Evolutionary conservation across 1,284 basidiomycete species (phyloP).

Genomic region (Macrocybe sp.): DNA sequence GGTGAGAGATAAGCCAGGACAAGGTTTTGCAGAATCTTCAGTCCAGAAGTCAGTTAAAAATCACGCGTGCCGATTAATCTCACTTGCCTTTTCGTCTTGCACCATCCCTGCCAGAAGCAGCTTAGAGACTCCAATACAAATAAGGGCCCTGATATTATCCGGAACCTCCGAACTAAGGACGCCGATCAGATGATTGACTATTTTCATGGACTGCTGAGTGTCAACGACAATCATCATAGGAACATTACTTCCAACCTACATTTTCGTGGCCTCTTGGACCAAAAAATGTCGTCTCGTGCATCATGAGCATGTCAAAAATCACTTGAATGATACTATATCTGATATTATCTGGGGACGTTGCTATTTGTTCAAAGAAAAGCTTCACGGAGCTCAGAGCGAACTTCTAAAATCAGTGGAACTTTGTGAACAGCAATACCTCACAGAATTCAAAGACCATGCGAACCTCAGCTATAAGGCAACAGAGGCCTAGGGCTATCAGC

Average conservation of each 20-base stretch:
- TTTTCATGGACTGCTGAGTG: constrained; percentile 42
- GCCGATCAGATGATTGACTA: constrained; percentile 56
- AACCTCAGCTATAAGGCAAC: constrained; percentile 80
- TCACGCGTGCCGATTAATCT: not conserved
- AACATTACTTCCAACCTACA: constrained; percentile 7
- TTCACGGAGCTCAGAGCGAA: constrained; percentile 72
- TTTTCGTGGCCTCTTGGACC: constrained; percentile 27
- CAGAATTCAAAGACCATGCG: constrained; percentile 9
- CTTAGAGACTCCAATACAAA: constrained; percentile 80
- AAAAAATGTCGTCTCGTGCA: constrained; percentile 65
- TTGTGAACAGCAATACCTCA: not conserved
- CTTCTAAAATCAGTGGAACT: constrained; percentile 17
- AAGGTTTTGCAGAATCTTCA: constrained; percentile 65
- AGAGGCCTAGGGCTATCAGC: constrained; percentile 77
- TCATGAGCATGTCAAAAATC: constrained; percentile 83
- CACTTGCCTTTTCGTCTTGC: constrained; percentile 52
- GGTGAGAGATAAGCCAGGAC: constrained; percentile 79
- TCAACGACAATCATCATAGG: constrained; percentile 2
- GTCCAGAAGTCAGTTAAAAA: not conserved
- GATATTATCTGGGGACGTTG: constrained; percentile 57
- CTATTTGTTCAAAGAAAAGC: constrained; percentile 68
- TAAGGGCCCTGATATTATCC: constrained; percentile 63
- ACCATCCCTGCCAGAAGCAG: constrained; percentile 78
- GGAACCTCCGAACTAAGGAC: constrained; percentile 59
- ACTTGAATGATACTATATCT: constrained; percentile 70